phyloP scores from a whole-genome alignment of 2,329 filamentous ascomycete genomes.

The Pseudogymnoascus sp. region DNA sequence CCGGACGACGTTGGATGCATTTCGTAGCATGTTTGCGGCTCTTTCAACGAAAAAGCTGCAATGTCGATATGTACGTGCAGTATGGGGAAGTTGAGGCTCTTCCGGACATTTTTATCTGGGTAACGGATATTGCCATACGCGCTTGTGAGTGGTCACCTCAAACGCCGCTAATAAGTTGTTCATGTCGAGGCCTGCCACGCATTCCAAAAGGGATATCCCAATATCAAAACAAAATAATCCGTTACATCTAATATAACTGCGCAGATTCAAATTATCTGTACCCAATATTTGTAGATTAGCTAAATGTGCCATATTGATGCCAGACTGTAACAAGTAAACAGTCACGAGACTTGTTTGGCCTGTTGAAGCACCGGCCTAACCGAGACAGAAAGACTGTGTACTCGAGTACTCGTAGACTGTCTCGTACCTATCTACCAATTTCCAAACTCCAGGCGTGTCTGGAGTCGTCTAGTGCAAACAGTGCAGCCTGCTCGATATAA shows the following conservation, averaged over 20 bases:
- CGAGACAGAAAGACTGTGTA: constrained; percentile 9
- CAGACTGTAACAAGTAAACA: constrained; percentile 1
- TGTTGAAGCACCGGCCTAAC: constrained; percentile 7
- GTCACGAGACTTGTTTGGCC: constrained; percentile 8
- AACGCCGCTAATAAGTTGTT: constrained; percentile 9
- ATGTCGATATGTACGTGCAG: constrained; percentile 3
- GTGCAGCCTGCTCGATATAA: constrained; percentile 4
- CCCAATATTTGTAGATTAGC: neutral
- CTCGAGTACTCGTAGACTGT: constrained; percentile 5
- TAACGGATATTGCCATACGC: neutral
- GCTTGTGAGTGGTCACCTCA: neutral
- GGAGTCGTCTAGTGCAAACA: constrained; percentile 7
- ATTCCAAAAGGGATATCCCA: constrained; percentile 5
- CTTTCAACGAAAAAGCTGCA: constrained; percentile 4
- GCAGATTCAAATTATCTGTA: neutral
- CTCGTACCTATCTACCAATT: constrained; percentile 10
- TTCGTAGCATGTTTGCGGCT: constrained; percentile 39
- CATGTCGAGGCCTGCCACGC: constrained; percentile 8
- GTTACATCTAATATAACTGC: neutral
- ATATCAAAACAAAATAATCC: constrained; percentile 3
- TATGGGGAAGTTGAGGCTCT: constrained; percentile 4
- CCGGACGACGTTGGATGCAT: constrained; percentile 39
- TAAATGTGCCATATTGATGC: constrained; percentile 6
- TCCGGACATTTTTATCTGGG: constrained; percentile 6
- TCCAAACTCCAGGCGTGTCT: constrained; percentile 7